Base-by-base conservation (phyloP, 169 alveolate genomes). In the Babesia bovis region DNA sequence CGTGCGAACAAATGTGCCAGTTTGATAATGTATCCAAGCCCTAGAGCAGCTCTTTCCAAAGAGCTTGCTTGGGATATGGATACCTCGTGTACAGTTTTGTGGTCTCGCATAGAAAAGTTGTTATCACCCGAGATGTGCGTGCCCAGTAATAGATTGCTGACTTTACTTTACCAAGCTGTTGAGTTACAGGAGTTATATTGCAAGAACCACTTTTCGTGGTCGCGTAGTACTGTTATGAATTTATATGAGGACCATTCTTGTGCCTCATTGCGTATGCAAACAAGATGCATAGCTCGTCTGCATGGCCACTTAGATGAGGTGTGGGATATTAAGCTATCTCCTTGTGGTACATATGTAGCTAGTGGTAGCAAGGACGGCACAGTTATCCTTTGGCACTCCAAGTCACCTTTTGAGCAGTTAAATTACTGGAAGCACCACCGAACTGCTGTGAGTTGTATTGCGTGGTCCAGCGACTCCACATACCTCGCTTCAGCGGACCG, bases 271-370 rank as follows among this genome's bases (percentile, higher is more conserved):
- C 57, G 36, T n/a, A 32, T 67, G 4, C 93, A 93, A 5, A 30
- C 85, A n/a, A 52, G 60, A 15, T 81, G 90, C 17, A 41, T 89
- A 1, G 74, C 84, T 19, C 40, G 82, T 7, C 70, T 89, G 52
- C 90, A 82, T 38, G 85, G 83, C 23, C 93, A 89, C 65, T 60
- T 41, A 9, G 93, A 89, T 47, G 93, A 89, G 79, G 83, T 89
- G 32, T 89, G 93, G 93, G 91, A 83, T 69, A 67, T 89, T 13
- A 58, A 73, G 35, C 71, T 86, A 4, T 86, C 93, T 4, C 73
- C 76, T 4, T 61, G 85, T 75, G 92, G 87, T 19, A 49, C 50
- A 38, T 89, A 82, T 52, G 49, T 89, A 33, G 92, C 90, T n/a
- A 82, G 92, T 2, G 83, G 87, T 9, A 78, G 91, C 30, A 85